A percentile compares a stretch with the other conserved stretches of the same genome.
These are phyloP conservation scores for Cyathus striatus DNA, from an alignment of 768 basidiomycete species.

Conservation along the genomic window DNA sequence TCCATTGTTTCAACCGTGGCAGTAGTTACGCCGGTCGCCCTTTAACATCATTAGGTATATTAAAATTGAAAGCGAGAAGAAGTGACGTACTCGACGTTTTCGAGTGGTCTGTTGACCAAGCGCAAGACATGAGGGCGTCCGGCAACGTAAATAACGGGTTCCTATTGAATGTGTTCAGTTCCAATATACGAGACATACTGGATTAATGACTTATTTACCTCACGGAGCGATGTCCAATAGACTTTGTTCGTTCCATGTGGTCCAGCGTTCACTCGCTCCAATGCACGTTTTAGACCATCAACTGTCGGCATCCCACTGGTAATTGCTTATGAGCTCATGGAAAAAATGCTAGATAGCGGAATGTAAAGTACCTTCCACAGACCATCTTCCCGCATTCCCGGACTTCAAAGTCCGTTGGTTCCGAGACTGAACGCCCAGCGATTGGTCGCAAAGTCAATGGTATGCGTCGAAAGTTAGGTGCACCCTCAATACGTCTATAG, in stretches of 20 bases:
- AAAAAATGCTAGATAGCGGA: not conserved
- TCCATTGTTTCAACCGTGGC: constrained; percentile 92
- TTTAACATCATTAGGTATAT: constrained; percentile 18
- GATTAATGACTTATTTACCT: too few species aligned
- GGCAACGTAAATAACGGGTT: constrained; percentile 88
- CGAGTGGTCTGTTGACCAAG: constrained; percentile 79
- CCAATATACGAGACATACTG: too few species aligned
- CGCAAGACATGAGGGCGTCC: constrained; percentile 89
- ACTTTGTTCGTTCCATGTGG: constrained; percentile 72
- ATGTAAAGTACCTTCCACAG: constrained; percentile 70
- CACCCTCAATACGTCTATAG: constrained; percentile 79
- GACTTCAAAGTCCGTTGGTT: constrained; percentile 30
- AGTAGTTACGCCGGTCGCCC: constrained; percentile 92
- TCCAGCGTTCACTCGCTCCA: constrained; percentile 75
- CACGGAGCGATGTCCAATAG: constrained; percentile 93
- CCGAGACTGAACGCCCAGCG: constrained; percentile 20
- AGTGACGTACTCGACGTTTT: constrained; percentile 85
- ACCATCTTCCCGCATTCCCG: constrained; percentile 55
- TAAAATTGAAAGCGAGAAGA: not conserved
- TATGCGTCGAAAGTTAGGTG: constrained; percentile 87
- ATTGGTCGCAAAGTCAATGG: constrained; percentile 52
- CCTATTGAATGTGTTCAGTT: too few species aligned
- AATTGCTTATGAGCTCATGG: too few species aligned
- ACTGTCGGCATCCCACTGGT: constrained; percentile 8
- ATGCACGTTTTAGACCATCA: constrained; percentile 67